phyloP scores from a whole-genome alignment of 495 filamentous ascomycete species.

The Aspergillus leporis region DNA sequence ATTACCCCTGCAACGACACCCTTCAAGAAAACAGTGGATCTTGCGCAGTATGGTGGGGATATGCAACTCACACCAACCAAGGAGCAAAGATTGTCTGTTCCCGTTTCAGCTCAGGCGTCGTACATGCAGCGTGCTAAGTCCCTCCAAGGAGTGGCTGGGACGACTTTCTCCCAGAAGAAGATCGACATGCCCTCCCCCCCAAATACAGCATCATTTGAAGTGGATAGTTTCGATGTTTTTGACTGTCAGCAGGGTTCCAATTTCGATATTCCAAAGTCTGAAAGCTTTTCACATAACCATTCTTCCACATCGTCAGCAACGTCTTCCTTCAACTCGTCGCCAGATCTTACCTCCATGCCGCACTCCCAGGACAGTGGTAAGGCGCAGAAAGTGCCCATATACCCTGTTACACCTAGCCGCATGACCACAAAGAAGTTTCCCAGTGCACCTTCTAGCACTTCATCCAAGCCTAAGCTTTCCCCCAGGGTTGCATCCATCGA shows the following conservation, averaged over 20 bases:
- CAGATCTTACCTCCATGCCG: constrained; percentile 49
- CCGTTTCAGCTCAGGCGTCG: constrained; percentile 35
- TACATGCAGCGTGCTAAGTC: constrained; percentile 53
- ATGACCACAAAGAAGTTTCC: constrained; percentile 17
- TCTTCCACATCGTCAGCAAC: constrained; percentile 41
- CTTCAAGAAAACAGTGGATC: constrained; percentile 42
- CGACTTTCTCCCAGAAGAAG: constrained; percentile 36
- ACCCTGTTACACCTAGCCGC: constrained; percentile 28
- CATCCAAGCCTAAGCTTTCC: constrained; percentile 35
- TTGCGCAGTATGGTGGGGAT: constrained; percentile 37
- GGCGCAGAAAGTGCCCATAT: constrained; percentile 32
- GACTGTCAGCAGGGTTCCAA: constrained; percentile 32
- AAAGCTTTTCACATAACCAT: constrained; percentile 22
- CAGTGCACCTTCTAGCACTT: constrained; percentile 23
- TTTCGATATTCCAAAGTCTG: constrained; percentile 30
- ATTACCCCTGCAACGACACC: constrained; percentile 53
- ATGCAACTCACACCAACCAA: constrained; percentile 34
- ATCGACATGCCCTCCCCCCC: constrained; percentile 52
- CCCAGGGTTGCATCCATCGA: constrained; percentile 41
- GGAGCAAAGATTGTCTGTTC: constrained; percentile 34
- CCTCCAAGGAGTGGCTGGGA: constrained; percentile 42
- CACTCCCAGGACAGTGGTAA: constrained; percentile 31
- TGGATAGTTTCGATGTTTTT: constrained; percentile 35
- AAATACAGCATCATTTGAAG: constrained; percentile 39
- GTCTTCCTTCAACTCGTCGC: constrained; percentile 47